phyloP scores from a whole-genome alignment of 2,329 filamentous ascomycete species.

The Penicillium italicum region DNA sequence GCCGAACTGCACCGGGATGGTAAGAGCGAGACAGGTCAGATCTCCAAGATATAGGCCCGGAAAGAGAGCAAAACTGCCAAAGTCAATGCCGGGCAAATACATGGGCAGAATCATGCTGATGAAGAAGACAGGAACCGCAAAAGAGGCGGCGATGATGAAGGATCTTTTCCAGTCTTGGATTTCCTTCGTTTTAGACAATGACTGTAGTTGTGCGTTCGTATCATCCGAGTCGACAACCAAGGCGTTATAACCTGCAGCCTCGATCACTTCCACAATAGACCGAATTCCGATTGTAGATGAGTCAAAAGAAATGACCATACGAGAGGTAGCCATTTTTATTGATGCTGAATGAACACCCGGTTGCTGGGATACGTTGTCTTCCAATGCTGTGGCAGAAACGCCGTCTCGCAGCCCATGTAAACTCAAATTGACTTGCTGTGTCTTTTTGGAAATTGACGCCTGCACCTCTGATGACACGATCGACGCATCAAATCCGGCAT shows the following conservation, averaged over 20 bases:
- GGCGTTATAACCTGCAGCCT: conserved; percentile 81
- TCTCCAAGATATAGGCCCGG: conserved; percentile 86
- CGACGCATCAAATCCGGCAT: conserved; percentile 80
- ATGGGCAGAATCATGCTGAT: conserved; percentile 95
- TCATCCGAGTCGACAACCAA: conserved; percentile 87
- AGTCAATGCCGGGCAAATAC: conserved; percentile 70
- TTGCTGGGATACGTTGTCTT: conserved; percentile 61
- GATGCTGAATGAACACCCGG: conserved; percentile 71
- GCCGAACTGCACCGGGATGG: conserved; percentile 92
- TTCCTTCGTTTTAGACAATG: conserved; percentile 91
- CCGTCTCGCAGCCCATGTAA: conserved; percentile 75
- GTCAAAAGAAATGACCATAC: conserved; percentile 70
- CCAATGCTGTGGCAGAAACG: conserved; percentile 67
- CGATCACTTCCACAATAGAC: conserved; percentile 74
- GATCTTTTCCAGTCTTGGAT: conserved; percentile 88
- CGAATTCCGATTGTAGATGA: conserved; percentile 72
- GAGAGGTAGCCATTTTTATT: conserved; percentile 69
- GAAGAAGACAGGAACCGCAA: conserved; percentile 85
- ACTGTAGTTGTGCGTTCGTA: conserved; percentile 94
- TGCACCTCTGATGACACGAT: conserved; percentile 73
- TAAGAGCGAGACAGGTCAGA: conserved; percentile 75
- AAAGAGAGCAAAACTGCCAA: conserved; percentile 63
- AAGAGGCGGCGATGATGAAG: conserved; percentile 71
- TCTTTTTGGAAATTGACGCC: conserved; percentile 51
- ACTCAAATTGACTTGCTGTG: conserved; percentile 70